Evolutionary conservation across 1,284 basidiomycete genomes (phyloP).

Genomic region (Cutaneotrichosporon dermatis): DNA sequence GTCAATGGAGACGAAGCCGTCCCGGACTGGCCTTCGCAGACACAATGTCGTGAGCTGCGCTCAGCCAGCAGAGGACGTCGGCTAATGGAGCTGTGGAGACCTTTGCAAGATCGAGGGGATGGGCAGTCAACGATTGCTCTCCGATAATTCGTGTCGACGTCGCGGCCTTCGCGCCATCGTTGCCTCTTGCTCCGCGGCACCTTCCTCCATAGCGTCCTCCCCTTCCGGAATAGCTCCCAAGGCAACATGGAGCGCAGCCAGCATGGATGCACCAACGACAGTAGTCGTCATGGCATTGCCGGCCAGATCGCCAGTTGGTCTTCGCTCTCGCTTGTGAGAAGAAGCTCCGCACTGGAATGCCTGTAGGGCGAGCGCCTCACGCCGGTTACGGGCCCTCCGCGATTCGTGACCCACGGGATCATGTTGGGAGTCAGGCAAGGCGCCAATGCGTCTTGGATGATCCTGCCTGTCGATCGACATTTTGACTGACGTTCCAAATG

Average conservation of each 20-base stretch:
- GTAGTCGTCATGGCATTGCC: constrained; percentile 97
- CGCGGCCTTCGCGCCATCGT: constrained; percentile 49
- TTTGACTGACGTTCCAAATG: constrained; percentile 97
- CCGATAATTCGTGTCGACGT: constrained; percentile 60
- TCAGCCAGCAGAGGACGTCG: constrained; percentile 64
- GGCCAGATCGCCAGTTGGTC: constrained; percentile 92
- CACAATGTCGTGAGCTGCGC: constrained; percentile 71
- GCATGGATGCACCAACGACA: constrained; percentile 84
- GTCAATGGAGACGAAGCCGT: constrained; percentile 66
- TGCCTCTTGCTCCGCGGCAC: constrained; percentile 47
- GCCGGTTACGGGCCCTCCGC: constrained; percentile 88
- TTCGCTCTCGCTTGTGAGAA: constrained; percentile 86
- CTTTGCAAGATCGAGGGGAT: constrained; percentile 66
- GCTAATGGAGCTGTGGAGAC: constrained; percentile 54
- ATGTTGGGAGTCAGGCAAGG: constrained; percentile 91
- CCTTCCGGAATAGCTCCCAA: constrained; percentile 59
- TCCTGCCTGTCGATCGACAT: constrained; percentile 84
- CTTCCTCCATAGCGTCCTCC: constrained; percentile 58
- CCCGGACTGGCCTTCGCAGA: constrained; percentile 79
- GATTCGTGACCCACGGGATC: constrained; percentile 93
- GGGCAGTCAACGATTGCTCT: constrained; percentile 60
- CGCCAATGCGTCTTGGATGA: constrained; percentile 76
- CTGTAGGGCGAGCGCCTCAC: constrained; percentile 88
- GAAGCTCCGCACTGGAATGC: constrained; percentile 85
- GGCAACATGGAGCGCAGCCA: constrained; percentile 71